These are phyloP conservation scores for Cutaneotrichosporon cavernicola DNA, from an alignment of 1,284 basidiomycete species.

Conservation along the genomic window DNA sequence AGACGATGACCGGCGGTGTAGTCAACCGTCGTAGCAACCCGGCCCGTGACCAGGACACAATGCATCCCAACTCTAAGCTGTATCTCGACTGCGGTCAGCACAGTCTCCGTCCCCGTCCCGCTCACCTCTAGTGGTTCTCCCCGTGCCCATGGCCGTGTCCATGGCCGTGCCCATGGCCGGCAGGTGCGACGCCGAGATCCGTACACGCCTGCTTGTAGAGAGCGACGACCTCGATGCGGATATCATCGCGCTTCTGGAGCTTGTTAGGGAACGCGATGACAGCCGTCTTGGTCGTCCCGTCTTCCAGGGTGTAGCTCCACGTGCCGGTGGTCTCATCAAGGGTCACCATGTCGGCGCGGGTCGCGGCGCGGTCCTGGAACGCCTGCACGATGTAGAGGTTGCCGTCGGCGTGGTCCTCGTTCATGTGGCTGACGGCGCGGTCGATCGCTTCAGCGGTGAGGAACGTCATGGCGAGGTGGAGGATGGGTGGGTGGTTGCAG, in stretches of 20 bases:
- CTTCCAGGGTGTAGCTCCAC: constrained; percentile 8
- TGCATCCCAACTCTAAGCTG: not conserved
- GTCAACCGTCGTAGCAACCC: not conserved
- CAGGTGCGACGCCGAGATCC: not conserved
- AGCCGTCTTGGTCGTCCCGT: constrained; percentile 8
- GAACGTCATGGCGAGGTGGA: constrained; percentile 1
- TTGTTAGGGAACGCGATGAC: not conserved
- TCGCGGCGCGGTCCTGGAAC: constrained; percentile 5
- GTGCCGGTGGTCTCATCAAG: constrained; percentile 7
- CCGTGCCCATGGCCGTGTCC: not conserved
- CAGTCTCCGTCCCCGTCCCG: not conserved
- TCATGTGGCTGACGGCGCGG: constrained; percentile 12
- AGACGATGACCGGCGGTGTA: no score
- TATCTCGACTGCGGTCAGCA: not conserved
- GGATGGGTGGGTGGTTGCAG: not conserved
- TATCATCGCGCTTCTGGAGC: constrained; percentile 10
- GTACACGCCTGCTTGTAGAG: constrained; percentile 12
- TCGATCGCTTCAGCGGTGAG: not conserved
- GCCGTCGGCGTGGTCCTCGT: constrained; percentile 16
- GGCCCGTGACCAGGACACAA: not conserved
- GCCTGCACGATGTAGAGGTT: constrained; percentile 16
- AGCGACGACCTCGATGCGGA: constrained; percentile 14
- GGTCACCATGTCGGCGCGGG: constrained; percentile 5
- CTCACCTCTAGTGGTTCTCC: not conserved
- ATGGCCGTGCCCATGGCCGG: not conserved